These are phyloP conservation scores for Eucalyptus dawsonii DNA, from an alignment of 345 rosid species.

Conservation along the genomic window DNA sequence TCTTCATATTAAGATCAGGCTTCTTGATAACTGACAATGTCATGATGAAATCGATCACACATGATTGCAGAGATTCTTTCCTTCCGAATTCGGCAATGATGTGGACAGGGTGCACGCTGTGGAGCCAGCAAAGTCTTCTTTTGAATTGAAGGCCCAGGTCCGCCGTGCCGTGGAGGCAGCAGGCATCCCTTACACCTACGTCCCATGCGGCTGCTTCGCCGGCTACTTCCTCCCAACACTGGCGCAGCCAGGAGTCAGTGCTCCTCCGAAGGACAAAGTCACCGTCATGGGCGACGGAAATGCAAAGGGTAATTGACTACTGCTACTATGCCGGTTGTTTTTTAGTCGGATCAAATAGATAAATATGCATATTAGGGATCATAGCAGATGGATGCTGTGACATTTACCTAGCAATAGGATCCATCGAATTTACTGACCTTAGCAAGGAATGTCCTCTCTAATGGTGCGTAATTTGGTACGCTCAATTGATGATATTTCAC, in stretches of 20 bases:
- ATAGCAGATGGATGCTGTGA: neutral
- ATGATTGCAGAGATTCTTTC: conserved; percentile 39
- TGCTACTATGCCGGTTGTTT: neutral
- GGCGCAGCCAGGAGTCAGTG: conserved; percentile 26
- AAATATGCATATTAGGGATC: neutral
- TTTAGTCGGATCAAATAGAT: neutral
- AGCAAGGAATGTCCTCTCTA: neutral
- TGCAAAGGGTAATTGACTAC: conserved; percentile 25
- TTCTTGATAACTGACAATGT: neutral
- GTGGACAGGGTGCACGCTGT: conserved; percentile 38
- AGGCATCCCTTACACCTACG: conserved; percentile 41
- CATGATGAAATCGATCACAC: neutral
- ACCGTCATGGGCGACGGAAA: conserved; percentile 50
- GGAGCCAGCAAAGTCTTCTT: conserved; percentile 34
- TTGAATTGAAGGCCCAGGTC: conserved; percentile 20
- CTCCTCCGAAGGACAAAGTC: conserved; percentile 54
- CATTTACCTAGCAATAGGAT: neutral
- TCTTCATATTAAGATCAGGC: neutral
- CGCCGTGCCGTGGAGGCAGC: conserved; percentile 37
- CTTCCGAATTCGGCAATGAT: conserved; percentile 65
- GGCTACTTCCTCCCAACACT: conserved; percentile 37
- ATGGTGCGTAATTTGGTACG: neutral
- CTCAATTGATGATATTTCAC: neutral
- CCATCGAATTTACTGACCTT: neutral
- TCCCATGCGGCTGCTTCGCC: conserved; percentile 32